Evolutionary conservation across 2,329 filamentous ascomycete genomes (phyloP).

Genomic region (Penicillium sp.): DNA sequence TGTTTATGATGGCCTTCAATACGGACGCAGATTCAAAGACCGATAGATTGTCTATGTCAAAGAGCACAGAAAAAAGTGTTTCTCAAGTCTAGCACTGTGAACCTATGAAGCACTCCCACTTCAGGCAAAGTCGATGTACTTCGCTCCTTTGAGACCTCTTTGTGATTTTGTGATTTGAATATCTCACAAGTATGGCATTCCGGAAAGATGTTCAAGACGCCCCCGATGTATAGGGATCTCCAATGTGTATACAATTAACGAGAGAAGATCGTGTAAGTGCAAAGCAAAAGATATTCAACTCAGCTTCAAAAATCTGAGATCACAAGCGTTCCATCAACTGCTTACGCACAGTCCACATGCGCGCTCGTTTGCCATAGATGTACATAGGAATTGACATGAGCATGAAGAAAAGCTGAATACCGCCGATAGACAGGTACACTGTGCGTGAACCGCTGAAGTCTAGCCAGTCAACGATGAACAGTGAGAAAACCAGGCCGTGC

Average conservation of each 20-base stretch:
- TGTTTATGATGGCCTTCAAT: too few species aligned
- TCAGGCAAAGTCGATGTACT: too few species aligned
- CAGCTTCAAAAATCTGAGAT: conserved; percentile 5
- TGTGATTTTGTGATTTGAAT: too few species aligned
- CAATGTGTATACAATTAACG: neutral
- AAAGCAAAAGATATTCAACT: neutral
- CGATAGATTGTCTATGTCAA: too few species aligned
- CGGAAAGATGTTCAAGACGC: neutral
- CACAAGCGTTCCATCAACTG: conserved; percentile 80
- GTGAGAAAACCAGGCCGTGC: conserved; percentile 81
- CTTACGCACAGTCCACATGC: conserved; percentile 91
- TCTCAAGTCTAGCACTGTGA: too few species aligned
- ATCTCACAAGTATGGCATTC: too few species aligned
- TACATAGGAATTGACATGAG: conserved; percentile 85
- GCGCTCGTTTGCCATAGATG: conserved; percentile 82
- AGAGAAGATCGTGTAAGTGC: neutral
- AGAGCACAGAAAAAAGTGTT: too few species aligned
- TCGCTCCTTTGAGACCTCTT: too few species aligned
- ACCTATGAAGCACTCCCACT: too few species aligned
- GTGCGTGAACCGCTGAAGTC: conserved; percentile 69
- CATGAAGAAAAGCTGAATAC: conserved; percentile 77
- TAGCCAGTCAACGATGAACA: conserved; percentile 87
- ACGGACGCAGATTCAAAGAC: too few species aligned
- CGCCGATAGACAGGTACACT: conserved; percentile 79
- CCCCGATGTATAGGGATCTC: neutral